phyloP scores from a whole-genome alignment of 2,329 filamentous ascomycete species.

The Didymella pinodella region DNA sequence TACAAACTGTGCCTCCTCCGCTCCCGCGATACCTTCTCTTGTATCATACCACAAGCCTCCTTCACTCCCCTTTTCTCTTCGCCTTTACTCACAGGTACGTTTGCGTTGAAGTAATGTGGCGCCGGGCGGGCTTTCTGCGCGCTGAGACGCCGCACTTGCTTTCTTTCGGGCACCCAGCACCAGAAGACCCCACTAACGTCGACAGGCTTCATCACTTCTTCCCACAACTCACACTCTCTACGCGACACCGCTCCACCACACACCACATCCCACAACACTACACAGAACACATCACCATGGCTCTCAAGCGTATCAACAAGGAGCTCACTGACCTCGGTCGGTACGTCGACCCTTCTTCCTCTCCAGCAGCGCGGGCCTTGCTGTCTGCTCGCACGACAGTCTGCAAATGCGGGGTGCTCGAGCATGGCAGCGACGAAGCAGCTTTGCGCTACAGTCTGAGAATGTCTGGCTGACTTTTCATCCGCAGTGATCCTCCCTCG shows the following conservation, averaged over 20 bases:
- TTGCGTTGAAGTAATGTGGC: constrained; percentile 17
- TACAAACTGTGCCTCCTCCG: constrained; percentile 27
- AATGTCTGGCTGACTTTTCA: constrained; percentile 44
- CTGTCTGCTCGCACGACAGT: constrained; percentile 51
- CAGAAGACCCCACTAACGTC: constrained; percentile 38
- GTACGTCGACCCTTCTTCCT: constrained; percentile 58
- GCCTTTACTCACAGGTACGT: constrained; percentile 14
- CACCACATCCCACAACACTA: constrained; percentile 32
- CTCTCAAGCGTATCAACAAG: constrained; percentile 94
- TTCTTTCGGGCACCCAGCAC: constrained; percentile 35
- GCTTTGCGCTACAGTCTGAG: constrained; percentile 19
- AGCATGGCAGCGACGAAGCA: constrained; percentile 24
- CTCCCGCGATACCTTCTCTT: constrained; percentile 15
- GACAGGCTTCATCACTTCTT: constrained; percentile 38
- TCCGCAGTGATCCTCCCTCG: constrained; percentile 87
- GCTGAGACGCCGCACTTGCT: constrained; percentile 48
- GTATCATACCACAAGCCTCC: background rate
- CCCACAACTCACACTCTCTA: constrained; percentile 40
- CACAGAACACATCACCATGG: constrained; percentile 64
- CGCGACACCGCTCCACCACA: constrained; percentile 22
- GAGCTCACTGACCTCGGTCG: constrained; percentile 89
- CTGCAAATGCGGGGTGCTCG: constrained; percentile 44
- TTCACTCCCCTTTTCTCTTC: constrained; percentile 16
- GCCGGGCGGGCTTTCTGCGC: constrained; percentile 39
- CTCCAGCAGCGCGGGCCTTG: constrained; percentile 15